Percentiles rank a stretch among this genome's conserved stretches.
Conservation (phyloP, 2,329 filamentous ascomycete species). For the Gyromitra esculenta region DNA sequence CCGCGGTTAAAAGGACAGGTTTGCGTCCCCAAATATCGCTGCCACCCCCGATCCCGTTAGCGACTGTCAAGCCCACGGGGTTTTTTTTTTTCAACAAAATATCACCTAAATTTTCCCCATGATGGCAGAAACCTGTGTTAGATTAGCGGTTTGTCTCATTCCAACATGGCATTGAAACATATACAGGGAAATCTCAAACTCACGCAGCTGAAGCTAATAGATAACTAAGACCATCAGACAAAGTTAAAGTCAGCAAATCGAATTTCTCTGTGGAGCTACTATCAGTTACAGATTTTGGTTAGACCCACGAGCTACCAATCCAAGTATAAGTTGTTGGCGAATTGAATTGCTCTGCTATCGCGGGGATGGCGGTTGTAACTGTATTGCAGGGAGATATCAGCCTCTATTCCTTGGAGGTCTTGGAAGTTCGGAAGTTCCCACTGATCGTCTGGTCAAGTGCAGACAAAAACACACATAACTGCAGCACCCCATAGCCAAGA, state of each 20-base stretch:
- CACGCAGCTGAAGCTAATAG: constrained; percentile 63
- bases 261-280: constrained; percentile 63
- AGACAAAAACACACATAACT: constrained; percentile 57
- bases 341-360: constrained; percentile 71
- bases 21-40: constrained; percentile 75
- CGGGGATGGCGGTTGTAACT: constrained; percentile 73
- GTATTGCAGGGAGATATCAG: constrained; percentile 61
- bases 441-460: constrained; percentile 58
- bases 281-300: constrained; percentile 31
- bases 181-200: constrained; percentile 62
- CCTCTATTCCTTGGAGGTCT: constrained; percentile 30
- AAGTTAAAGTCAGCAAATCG: constrained; percentile 58
- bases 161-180: constrained; percentile 10
- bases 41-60: constrained; percentile 2
- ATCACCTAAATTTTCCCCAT: constrained; percentile 53
- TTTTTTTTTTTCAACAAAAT: neutral
- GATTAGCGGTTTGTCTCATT: constrained; percentile 27
- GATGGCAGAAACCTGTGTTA: constrained; percentile 62
- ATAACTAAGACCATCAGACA: constrained; percentile 62
- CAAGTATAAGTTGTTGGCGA: constrained; percentile 78
- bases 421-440: constrained; percentile 7
- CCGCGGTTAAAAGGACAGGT: constrained; percentile 69
- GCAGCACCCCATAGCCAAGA: constrained; percentile 14
- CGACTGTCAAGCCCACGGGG: neutral
- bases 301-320: constrained; percentile 77